A percentile compares a stretch with the other conserved stretches of the same genome.
Conservation (phyloP, 208 protist species). For the Lotmaria passim region DNA sequence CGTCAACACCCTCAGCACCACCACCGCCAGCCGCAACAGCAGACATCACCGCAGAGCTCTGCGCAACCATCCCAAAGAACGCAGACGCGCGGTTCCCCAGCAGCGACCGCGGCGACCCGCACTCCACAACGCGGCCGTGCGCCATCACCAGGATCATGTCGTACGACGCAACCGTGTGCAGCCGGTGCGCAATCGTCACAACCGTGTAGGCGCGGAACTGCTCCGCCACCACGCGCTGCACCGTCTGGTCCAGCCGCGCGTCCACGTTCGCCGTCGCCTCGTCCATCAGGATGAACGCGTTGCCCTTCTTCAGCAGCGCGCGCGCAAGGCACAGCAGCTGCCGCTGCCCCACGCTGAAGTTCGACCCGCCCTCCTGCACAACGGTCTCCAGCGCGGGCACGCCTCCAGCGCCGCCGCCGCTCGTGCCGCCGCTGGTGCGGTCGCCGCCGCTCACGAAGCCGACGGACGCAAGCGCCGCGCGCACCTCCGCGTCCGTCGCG, state of each 20-base stretch:
- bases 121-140: constrained; percentile 34
- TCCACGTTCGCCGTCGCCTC: too few species aligned
- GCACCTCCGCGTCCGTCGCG: constrained; percentile 46
- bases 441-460: constrained; percentile 23
- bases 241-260: too few species aligned
- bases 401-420: constrained; percentile 6
- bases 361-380: constrained; percentile 61
- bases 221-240: too few species aligned
- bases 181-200: too few species aligned
- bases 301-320: constrained; percentile 58
- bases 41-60: constrained; percentile 16
- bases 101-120: constrained; percentile 26
- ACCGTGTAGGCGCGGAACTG: too few species aligned
- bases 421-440: too few species aligned
- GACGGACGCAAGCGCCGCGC: constrained; percentile 39
- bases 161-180: constrained; percentile 74
- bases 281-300: too few species aligned
- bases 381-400: constrained; percentile 12
- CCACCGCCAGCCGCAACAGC: background rate
- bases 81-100: constrained; percentile 12
- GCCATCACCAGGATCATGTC: constrained; percentile 74
- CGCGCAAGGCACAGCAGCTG: constrained; percentile 79
- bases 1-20: background rate
- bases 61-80: constrained; percentile 29
- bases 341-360: constrained; percentile 81